phyloP scores from a whole-genome alignment of 108 stramenopile genomes.

The Cyclotella cryptica region DNA sequence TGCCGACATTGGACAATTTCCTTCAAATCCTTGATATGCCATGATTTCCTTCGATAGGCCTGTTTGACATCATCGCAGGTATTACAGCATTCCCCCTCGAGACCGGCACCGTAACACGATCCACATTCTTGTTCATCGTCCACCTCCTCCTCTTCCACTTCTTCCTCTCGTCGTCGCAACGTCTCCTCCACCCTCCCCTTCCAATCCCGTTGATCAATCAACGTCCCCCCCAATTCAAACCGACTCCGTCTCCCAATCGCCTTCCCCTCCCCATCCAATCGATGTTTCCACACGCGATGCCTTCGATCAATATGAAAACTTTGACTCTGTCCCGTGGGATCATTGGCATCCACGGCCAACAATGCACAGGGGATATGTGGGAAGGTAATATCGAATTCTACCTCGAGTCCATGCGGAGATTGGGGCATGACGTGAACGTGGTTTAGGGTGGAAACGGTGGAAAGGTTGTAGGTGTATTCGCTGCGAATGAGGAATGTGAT shows the following conservation, averaged over 20 bases:
- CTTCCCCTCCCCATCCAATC: conserved; percentile 56
- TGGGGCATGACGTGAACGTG: conserved; percentile 91
- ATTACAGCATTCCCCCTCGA: conserved; percentile 93
- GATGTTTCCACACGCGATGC: conserved; percentile 91
- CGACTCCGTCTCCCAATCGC: conserved; percentile 53
- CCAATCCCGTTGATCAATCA: conserved; percentile 23
- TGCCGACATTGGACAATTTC: conserved; percentile 71
- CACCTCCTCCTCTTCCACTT: conserved; percentile 23
- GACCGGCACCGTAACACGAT: conserved; percentile 97
- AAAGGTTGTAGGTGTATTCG: conserved; percentile 78
- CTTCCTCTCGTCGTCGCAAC: neutral
- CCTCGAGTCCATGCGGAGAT: conserved; percentile 69
- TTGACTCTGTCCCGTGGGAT: conserved; percentile 88
- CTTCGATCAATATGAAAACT: conserved; percentile 76
- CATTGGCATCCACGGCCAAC: conserved; percentile 90
- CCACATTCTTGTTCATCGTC: conserved; percentile 79
- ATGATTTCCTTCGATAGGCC: conserved; percentile 89
- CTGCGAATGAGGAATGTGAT: conserved; percentile 64
- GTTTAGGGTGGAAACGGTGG: conserved; percentile 58
- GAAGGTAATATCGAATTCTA: conserved; percentile 93
- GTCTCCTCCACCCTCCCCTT: conserved; percentile 17
- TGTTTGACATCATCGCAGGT: conserved; percentile 95
- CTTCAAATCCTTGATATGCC: conserved; percentile 72
- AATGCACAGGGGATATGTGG: conserved; percentile 82
- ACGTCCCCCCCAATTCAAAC: conserved; percentile 76